phyloP scores from a whole-genome alignment of 306 rosid species.

The Ammopiptanthus mongolicus region DNA sequence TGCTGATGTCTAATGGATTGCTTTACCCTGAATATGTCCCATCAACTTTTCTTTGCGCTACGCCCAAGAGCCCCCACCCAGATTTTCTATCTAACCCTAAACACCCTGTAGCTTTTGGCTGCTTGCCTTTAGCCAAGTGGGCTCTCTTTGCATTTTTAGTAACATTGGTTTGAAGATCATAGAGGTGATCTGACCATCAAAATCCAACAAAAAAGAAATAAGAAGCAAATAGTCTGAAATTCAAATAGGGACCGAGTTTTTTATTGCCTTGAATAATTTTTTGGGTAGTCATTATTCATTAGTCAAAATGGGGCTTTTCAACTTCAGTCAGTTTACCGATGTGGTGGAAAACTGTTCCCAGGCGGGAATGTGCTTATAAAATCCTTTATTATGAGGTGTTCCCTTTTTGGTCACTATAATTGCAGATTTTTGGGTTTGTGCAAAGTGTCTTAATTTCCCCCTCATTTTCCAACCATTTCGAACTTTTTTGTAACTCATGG shows the following conservation, averaged over 20 bases:
- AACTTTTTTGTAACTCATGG: not conserved
- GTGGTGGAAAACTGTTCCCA: not conserved
- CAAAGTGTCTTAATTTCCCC: not conserved
- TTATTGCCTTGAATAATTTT: constrained; percentile 6
- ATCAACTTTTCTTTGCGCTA: constrained; percentile 45
- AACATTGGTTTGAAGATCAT: constrained; percentile 13
- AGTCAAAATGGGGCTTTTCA: constrained; percentile 8
- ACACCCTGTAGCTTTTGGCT: constrained; percentile 17
- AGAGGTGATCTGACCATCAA: not conserved
- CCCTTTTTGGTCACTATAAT: not conserved
- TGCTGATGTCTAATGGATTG: constrained; percentile 60
- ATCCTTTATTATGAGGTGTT: not conserved
- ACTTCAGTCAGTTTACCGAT: constrained; percentile 10
- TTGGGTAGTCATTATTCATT: not conserved
- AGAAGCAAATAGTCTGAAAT: not conserved
- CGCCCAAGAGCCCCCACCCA: constrained; percentile 28
- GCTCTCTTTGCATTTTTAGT: not conserved
- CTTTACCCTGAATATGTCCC: constrained; percentile 46
- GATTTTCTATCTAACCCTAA: constrained; percentile 26
- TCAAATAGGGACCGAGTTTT: constrained; percentile 12
- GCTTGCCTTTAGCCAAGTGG: constrained; percentile 22
- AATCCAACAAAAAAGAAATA: not conserved
- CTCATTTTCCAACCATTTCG: not conserved
- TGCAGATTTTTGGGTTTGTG: constrained; percentile 7
- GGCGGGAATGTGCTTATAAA: not conserved